These are phyloP conservation scores for Gonapodya sp. DNA, from an alignment of 192 early-diverging fungal species.

Conservation along the genomic window DNA sequence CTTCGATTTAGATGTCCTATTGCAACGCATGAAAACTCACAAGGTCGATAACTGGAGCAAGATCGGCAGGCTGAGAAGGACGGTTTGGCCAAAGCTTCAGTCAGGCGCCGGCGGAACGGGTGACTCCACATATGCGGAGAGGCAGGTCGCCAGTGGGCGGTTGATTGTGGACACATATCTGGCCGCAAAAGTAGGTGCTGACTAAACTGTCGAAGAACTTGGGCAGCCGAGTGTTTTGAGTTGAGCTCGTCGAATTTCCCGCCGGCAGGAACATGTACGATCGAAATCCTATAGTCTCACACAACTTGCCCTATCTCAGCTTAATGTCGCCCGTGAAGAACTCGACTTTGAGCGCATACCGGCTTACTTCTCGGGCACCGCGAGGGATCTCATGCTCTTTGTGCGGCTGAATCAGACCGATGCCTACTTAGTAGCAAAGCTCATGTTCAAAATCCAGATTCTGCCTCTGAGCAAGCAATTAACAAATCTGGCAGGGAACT, in stretches of 20 bases:
- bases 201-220: neutral
- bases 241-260: neutral
- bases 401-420: constrained; percentile 76
- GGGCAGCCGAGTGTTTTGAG: neutral
- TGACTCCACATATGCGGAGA: constrained; percentile 66
- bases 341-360: constrained; percentile 73
- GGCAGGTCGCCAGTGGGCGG: constrained; percentile 69
- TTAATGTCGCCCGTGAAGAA: constrained; percentile 69
- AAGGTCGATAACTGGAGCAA: constrained; percentile 73
- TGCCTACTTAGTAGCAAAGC: constrained; percentile 59
- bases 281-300: constrained; percentile 80
- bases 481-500: constrained; percentile 86
- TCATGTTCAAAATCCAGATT: constrained; percentile 85
- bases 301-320: constrained; percentile 61
- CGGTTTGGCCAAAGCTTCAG: constrained; percentile 78
- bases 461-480: constrained; percentile 86
- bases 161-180: constrained; percentile 90
- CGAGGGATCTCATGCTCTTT: constrained; percentile 53
- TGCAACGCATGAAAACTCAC: constrained; percentile 84
- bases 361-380: constrained; percentile 47
- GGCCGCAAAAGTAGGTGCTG: constrained; percentile 57
- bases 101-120: constrained; percentile 66
- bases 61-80: constrained; percentile 75
- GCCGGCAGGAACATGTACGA: constrained; percentile 54
- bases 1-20: constrained; percentile 83